Conservation (phyloP, 176 grass and related monocot genomes). For the Oryza australiensis region DNA sequence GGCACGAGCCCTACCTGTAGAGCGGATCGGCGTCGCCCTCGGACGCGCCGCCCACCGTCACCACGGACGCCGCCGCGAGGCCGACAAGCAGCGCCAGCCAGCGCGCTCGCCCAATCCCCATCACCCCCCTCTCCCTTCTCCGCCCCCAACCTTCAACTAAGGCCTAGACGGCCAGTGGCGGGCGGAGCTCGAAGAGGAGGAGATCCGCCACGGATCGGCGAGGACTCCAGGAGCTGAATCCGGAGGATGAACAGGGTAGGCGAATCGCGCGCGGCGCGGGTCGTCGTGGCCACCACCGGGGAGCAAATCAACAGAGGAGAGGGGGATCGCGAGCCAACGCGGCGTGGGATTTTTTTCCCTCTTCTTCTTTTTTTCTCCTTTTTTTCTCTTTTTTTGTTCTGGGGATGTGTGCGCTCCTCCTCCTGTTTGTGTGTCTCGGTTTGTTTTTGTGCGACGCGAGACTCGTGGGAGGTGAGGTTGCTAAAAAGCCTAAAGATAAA, state of each 20-base stretch:
- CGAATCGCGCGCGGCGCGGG: background rate
- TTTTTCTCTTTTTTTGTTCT: background rate
- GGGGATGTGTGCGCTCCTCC: background rate
- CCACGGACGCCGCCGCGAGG: constrained; percentile 12
- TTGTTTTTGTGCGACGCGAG: constrained; percentile 13
- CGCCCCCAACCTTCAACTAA: background rate
- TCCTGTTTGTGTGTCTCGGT: constrained; percentile 6
- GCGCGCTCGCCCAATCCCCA: constrained; percentile 6
- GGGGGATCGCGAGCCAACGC: background rate
- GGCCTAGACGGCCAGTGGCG: background rate
- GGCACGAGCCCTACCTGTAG: constrained; percentile 40
- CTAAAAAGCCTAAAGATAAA: constrained; percentile 10
- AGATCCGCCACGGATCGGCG: background rate
- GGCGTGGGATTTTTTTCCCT: background rate
- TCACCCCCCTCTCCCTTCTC: background rate
- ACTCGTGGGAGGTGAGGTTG: constrained; percentile 8
- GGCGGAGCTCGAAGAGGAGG: background rate
- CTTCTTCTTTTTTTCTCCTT: no score
- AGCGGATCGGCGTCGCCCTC: constrained; percentile 53
- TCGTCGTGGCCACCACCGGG: background rate
- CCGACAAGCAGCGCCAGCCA: constrained; percentile 18
- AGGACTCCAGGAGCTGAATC: background rate
- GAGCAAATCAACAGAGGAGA: background rate
- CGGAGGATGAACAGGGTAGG: no score
- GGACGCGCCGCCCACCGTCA: background rate